Percentiles rank a stretch among this genome's conserved stretches.
These are phyloP conservation scores for Curvularia sp. DNA, from an alignment of 2,329 filamentous ascomycete species.

Conservation along the genomic window DNA sequence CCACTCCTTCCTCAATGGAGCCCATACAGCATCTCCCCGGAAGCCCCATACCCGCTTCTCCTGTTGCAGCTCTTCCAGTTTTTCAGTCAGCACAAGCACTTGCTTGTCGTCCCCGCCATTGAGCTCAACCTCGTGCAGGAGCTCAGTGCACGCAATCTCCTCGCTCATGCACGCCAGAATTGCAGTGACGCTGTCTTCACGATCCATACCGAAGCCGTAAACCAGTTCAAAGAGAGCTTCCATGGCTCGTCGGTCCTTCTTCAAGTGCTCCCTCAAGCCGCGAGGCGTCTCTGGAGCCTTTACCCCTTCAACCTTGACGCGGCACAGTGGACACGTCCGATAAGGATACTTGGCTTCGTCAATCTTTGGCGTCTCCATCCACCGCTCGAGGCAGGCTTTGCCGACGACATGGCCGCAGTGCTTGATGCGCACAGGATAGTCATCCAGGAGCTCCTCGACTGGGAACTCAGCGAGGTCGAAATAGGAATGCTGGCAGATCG, in stretches of 20 bases:
- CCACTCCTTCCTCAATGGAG: constrained; percentile 23
- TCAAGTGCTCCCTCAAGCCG: constrained; percentile 13
- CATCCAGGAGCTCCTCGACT: constrained; percentile 23
- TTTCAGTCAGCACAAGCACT: constrained; percentile 7
- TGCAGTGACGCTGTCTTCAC: constrained; percentile 19
- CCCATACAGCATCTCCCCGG: constrained; percentile 18
- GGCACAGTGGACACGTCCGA: constrained; percentile 32
- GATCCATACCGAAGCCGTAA: constrained; percentile 18
- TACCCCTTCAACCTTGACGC: constrained; percentile 25
- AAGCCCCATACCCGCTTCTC: constrained; percentile 33
- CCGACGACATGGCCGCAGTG: constrained; percentile 36
- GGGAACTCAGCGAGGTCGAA: constrained; percentile 18
- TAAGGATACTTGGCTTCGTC: constrained; percentile 30
- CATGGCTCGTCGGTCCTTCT: constrained; percentile 10
- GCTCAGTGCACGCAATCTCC: constrained; percentile 26
- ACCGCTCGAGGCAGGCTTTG: constrained; percentile 32
- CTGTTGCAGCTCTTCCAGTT: constrained; percentile 14
- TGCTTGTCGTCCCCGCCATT: constrained; percentile 4
- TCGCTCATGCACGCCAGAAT: constrained; percentile 28
- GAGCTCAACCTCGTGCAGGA: constrained; percentile 14
- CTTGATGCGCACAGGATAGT: constrained; percentile 37
- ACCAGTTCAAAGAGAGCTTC: constrained; percentile 15
- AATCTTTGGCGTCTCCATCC: constrained; percentile 32
- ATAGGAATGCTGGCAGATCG: constrained; percentile 33
- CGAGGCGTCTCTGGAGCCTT: constrained; percentile 2